Conservation (phyloP, 2,329 filamentous ascomycete species). For the Rugonectria rugulosa region DNA sequence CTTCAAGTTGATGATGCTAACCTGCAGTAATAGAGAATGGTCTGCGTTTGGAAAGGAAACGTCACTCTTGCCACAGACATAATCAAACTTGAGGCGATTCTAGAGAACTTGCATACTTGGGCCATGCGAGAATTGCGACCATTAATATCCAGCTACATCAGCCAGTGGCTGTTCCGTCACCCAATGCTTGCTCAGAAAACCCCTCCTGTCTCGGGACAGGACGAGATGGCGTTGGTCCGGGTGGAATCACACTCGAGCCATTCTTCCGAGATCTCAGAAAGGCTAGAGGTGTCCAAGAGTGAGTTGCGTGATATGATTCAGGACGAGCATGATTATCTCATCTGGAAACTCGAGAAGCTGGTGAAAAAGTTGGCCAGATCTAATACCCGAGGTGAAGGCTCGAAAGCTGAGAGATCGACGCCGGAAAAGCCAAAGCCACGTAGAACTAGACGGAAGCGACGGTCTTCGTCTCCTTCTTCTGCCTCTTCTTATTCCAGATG, state of each 20-base stretch:
- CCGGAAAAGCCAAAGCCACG: neutral
- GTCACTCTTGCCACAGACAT: slow-evolving; percentile 22
- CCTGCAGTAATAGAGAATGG: slow-evolving; percentile 19
- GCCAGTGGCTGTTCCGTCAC: slow-evolving; percentile 22
- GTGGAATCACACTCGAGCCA: neutral
- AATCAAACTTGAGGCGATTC: slow-evolving; percentile 22
- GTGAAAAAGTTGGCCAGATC: neutral
- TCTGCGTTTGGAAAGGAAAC: slow-evolving; percentile 27
- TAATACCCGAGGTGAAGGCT: too few relatives aligned
- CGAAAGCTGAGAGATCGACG: neutral
- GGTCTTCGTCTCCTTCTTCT: neutral
- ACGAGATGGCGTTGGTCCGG: slow-evolving; percentile 1
- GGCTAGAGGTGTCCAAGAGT: neutral
- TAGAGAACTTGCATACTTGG: slow-evolving; percentile 29
- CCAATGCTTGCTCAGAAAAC: neutral
- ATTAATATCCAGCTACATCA: slow-evolving; percentile 27
- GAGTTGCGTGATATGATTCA: slow-evolving; percentile 6
- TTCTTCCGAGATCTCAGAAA: slow-evolving; percentile 8
- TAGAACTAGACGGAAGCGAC: neutral
- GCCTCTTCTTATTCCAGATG: neutral
- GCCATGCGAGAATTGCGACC: slow-evolving; percentile 24
- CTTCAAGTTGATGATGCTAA: neutral
- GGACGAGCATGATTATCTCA: slow-evolving; percentile 13
- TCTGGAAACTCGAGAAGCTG: slow-evolving; percentile 16
- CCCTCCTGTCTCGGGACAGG: neutral